Evolutionary conservation across 2,329 filamentous ascomycete species (phyloP), one percentile per base, ranked within the genome.

Genomic region (Clarireedia monteithiana): DNA sequence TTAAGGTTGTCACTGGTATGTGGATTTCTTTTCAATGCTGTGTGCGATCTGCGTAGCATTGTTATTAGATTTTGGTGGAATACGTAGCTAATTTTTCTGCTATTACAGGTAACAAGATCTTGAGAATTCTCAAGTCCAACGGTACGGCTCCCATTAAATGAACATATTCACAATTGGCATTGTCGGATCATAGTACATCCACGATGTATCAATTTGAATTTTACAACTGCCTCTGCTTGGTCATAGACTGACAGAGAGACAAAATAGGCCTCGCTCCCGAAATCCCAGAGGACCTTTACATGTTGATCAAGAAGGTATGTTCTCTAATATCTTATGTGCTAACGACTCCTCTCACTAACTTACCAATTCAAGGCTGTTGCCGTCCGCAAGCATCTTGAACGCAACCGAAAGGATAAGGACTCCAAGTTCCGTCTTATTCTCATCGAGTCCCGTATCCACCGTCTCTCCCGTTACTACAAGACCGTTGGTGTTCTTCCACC

Each of bases 341-440:
- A 38, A 45, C 12, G 24, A 50, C 27, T 12, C 44, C n/a, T 24
- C 30, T 56, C 60, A 42, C 61, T 68, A 65, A 65, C 50, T 39
- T 57, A 48, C n/a, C 20, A 20, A 23, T 39, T 26, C 7, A 48
- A 69, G 91, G 91, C 91, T 70, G 91, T 96, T 70, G 88, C 91
- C 74, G 94, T 99, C 81, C 92, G 94, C 82, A 99, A 99, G 89
- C 95, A 99, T 81, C 90, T 99, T 69, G 91, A 96, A 86, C 90
- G 90, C 80, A 99, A 99, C 88, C 92, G 94, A 80, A 99, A 99
- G 86, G 94, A 99, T 85, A 95, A 91, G 84, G 94, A 99, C 84
- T 89, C 87, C 83, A 99, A 99, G 85, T 99, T 99, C 89, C 92
- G 94, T 75, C 89, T 99, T 67, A 99, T 99, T 92, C 88, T 99